phyloP scores from a whole-genome alignment of 768 basidiomycete genomes.

The Mycena crocata region DNA sequence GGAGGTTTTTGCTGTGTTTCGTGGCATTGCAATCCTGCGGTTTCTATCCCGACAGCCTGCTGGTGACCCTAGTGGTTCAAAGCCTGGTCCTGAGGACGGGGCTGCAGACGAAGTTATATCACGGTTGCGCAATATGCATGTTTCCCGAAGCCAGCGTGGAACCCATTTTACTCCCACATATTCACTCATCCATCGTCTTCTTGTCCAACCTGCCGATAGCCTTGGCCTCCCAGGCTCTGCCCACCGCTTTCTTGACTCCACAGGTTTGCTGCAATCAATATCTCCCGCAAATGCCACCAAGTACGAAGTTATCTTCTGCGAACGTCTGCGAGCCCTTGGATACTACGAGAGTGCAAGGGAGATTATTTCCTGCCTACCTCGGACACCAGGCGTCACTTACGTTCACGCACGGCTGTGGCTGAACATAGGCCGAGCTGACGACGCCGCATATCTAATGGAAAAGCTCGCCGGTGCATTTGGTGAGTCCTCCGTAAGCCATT shows the following conservation, averaged over 20 bases:
- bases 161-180: constrained; percentile 62
- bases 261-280: constrained; percentile 74
- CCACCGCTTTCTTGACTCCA: constrained; percentile 76
- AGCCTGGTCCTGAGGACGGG: constrained; percentile 39
- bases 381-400: constrained; percentile 81
- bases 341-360: constrained; percentile 72
- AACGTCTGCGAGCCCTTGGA: constrained; percentile 72
- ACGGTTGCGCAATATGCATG: constrained; percentile 80
- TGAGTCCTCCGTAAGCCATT: constrained; percentile 48
- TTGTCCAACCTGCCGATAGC: constrained; percentile 62
- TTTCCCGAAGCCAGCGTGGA: constrained; percentile 58
- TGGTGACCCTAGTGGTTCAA: constrained; percentile 42
- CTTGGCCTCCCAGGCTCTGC: constrained; percentile 67
- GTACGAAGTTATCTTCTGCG: constrained; percentile 79
- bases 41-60: constrained; percentile 70
- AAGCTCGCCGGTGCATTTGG: constrained; percentile 82
- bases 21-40: constrained; percentile 81
- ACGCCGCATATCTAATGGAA: constrained; percentile 79
- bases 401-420: constrained; percentile 77
- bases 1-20: constrained; percentile 83
- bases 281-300: constrained; percentile 76
- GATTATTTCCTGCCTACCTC: constrained; percentile 81
- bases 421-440: constrained; percentile 73
- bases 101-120: constrained; percentile 72
- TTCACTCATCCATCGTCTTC: constrained; percentile 73